Conservation (phyloP, 176 grass and related monocot species). For the barley (Hordeum vulgare) region MorexV3_pseudomolecules_assembly NC_058524.1:623743564-623744063, state of each 20-base stretch:
- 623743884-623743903: not conserved
- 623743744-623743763: not conserved
- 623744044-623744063: not conserved
- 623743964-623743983: not conserved
- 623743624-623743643: not conserved
- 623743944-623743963: not conserved
- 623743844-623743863: not conserved
- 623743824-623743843: not conserved
- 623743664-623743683: not conserved
- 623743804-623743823: not conserved
- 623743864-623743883: not conserved
- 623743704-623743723: not conserved
- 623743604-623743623: not conserved
- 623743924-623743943: not conserved
- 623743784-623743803: not conserved
- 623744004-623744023: not conserved
- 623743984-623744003: not conserved
- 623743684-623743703: not conserved
- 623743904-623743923: not conserved
- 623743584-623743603: not conserved
- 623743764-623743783: not conserved
- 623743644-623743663: not conserved
- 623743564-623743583: not conserved
- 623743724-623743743: not conserved
- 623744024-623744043: not conserved